Conservation (phyloP, 1,139 yeast genomes). For the Zygosaccharomyces sapae region DNA sequence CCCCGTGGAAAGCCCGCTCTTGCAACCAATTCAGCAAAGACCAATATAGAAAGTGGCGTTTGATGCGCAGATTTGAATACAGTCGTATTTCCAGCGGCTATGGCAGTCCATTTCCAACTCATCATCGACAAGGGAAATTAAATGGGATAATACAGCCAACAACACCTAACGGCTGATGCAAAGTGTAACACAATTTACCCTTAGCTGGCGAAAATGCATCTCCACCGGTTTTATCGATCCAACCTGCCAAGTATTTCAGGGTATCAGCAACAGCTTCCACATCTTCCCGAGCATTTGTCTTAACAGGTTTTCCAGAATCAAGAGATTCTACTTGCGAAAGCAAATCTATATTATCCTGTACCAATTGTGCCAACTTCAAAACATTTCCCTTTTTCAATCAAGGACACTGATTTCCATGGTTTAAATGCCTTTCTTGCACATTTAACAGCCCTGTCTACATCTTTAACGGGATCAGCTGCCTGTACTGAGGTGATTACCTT, state of each 20-base stretch:
- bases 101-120: slow-evolving; percentile 75
- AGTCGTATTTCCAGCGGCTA: slow-evolving; percentile 74
- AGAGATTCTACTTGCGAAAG: slow-evolving; percentile 54
- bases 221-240: slow-evolving; percentile 78
- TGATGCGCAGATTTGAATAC: slow-evolving; percentile 75
- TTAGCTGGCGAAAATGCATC: slow-evolving; percentile 60
- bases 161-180: slow-evolving; percentile 76
- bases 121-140: slow-evolving; percentile 86
- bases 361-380: slow-evolving; percentile 52
- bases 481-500: slow-evolving; percentile 54
- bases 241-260: slow-evolving; percentile 73
- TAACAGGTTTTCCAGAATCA: slow-evolving; percentile 58
- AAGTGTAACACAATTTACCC: slow-evolving; percentile 57
- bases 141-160: slow-evolving; percentile 89
- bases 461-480: slow-evolving; percentile 49
- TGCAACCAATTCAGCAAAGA: slow-evolving; percentile 54
- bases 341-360: slow-evolving; percentile 47
- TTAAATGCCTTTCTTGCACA: slow-evolving; percentile 59
- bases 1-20: slow-evolving; percentile 80
- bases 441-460: slow-evolving; percentile 62
- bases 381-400: slow-evolving; percentile 44
- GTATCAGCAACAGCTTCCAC: slow-evolving; percentile 52
- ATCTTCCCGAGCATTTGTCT: slow-evolving; percentile 46
- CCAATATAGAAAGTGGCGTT: slow-evolving; percentile 73
- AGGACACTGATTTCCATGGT: slow-evolving; percentile 41